Conservation (phyloP, 768 basidiomycete genomes). For the Tremella yokohamensis region DNA sequence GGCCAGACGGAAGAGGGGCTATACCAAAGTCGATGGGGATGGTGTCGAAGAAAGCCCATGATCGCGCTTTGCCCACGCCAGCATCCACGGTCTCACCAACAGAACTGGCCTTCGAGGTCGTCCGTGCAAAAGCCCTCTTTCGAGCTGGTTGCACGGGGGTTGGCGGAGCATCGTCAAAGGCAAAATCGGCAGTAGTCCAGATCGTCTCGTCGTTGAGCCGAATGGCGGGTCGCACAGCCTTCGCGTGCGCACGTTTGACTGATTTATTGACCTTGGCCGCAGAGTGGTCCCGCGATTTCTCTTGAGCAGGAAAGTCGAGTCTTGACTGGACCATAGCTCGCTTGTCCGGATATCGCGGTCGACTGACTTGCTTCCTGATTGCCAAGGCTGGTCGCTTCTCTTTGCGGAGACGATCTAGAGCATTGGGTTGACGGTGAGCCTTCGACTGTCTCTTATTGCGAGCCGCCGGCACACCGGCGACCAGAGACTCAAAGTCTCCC, state of each 20-base stretch:
- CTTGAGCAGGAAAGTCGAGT: slow-evolving; percentile 27
- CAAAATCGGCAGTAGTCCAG: slow-evolving; percentile 40
- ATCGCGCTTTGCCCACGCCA: slow-evolving; percentile 37
- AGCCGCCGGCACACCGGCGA: slow-evolving; percentile 9
- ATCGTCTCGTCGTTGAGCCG: slow-evolving; percentile 44
- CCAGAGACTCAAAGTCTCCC: slow-evolving; percentile 41
- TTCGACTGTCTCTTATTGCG: neutral
- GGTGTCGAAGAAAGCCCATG: slow-evolving; percentile 47
- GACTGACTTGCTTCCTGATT: slow-evolving; percentile 1
- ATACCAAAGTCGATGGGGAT: slow-evolving; percentile 49
- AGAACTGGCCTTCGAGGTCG: slow-evolving; percentile 8
- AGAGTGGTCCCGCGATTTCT: slow-evolving; percentile 4
- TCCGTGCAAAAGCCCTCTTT: slow-evolving; percentile 12
- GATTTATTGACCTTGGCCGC: neutral
- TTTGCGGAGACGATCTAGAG: slow-evolving; percentile 3
- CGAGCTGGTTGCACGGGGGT: slow-evolving; percentile 7
- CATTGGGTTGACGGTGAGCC: neutral
- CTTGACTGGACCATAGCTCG: slow-evolving; percentile 19
- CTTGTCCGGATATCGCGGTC: neutral
- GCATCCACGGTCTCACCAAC: slow-evolving; percentile 14
- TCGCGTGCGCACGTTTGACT: neutral
- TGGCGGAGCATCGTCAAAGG: slow-evolving; percentile 17
- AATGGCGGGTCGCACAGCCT: slow-evolving; percentile 26
- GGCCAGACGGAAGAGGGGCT: slow-evolving; percentile 43
- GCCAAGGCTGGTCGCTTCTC: slow-evolving; percentile 1